Conservation (phyloP, 495 filamentous ascomycete species). For the Hyaloscypha bicolor region DNA sequence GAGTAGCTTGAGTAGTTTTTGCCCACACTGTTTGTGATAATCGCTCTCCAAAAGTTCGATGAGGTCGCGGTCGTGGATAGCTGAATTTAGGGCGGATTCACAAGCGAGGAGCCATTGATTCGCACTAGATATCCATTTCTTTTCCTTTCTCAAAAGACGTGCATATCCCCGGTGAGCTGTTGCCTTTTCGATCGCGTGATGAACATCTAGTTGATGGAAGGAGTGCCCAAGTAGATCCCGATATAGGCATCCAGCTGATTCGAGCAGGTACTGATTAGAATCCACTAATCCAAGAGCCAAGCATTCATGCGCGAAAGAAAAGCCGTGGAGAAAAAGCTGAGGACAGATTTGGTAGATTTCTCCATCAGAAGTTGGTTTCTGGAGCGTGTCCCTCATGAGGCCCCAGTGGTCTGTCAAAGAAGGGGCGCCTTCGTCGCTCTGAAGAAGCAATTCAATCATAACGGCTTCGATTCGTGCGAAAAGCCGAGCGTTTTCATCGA, state of each 20-base stretch:
- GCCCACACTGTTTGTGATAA: neutral
- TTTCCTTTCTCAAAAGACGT: constrained; percentile 1
- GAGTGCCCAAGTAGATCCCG: neutral
- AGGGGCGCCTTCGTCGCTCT: neutral
- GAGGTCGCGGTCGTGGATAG: neutral
- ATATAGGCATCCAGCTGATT: neutral
- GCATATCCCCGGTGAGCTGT: neutral
- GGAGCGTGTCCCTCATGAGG: neutral
- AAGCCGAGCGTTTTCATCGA: neutral
- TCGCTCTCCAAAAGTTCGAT: neutral
- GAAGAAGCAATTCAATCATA: neutral
- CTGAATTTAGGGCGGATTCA: neutral
- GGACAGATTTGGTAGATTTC: neutral
- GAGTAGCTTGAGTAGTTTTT: no score
- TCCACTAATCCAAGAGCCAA: neutral
- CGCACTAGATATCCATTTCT: neutral
- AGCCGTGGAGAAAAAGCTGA: constrained; percentile 8
- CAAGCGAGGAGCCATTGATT: neutral
- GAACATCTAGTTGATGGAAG: neutral
- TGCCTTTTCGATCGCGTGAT: neutral
- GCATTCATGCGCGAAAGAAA: constrained; percentile 6
- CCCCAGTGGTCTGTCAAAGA: neutral
- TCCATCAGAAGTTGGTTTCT: neutral
- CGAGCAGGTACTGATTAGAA: no score
- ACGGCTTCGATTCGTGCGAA: neutral